Base-by-base conservation (phyloP, 306 rosid genomes). In the Prunus campanulata region DNA sequence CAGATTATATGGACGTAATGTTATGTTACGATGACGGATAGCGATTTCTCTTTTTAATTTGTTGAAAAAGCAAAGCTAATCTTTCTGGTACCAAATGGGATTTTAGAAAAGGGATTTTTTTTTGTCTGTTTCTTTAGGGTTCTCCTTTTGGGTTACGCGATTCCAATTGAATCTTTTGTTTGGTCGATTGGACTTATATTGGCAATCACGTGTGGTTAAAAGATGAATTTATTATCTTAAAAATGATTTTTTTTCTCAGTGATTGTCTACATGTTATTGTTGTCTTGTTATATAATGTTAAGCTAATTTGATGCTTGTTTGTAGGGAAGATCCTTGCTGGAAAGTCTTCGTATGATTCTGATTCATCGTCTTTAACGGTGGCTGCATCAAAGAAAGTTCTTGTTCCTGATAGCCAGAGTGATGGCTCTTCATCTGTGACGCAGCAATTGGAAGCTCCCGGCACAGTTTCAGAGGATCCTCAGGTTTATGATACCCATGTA, bases 351-450 rank as follows among this genome's bases (percentile, higher is more conserved):
- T 84, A 51, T 46, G 93, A 91, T 81, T 90, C 99, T 75, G 92
- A 90, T 70, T 80, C 89, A 56, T 64, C 80, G 42, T 89, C 97
- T 64, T 81, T 90, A 72, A 77, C 71, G 2, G 83, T 87, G 35
- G 80, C 97, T 71, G 90, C 90, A 49, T 90, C 97, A 25, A 86
- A 90, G 74, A 88, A 92, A 80, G 81, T 88, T 39, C 89, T 89
- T 64, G 85, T 85, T 81, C 96, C 98, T 72, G 93, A 86, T 51
- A 85, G 81, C 73, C 84, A 78, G 68, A 90, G 79, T 78, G 88
- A 86, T 79, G 66, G 63, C 42, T 68, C 97, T 80, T 68, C 83
- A 71, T 61, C 90, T 75, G 74, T 76, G 82, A 80, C 90, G 19
- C 93, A 85, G 59, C 85, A 85, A 80, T 64, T 85, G 59, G 93